Evolutionary conservation across 192 early-diverging fungal species (phyloP).

Genomic region (Linnemannia elongata): DNA sequence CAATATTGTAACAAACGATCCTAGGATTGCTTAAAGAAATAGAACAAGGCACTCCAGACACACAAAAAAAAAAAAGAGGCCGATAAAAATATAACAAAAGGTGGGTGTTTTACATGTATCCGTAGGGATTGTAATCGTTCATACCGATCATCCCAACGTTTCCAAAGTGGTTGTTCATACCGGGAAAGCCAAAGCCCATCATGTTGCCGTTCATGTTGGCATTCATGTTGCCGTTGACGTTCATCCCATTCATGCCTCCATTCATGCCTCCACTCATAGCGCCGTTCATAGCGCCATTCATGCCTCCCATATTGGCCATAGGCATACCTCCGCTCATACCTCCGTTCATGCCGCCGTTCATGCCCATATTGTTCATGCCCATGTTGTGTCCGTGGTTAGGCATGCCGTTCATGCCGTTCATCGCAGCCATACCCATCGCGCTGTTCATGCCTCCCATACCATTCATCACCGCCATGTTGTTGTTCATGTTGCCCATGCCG

Average conservation of each 20-base stretch:
- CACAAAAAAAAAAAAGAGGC: neutral
- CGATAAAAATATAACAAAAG: neutral
- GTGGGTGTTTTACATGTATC: constrained; percentile 58
- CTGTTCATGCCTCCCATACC: constrained; percentile 38
- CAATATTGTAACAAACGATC: constrained; percentile 35
- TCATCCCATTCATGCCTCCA: constrained; percentile 29
- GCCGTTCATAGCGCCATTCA: constrained; percentile 13
- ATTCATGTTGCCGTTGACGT: constrained; percentile 37
- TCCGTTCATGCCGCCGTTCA: constrained; percentile 33
- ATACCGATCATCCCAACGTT: constrained; percentile 65
- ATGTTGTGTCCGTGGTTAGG: constrained; percentile 20
- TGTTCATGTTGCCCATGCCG: constrained; percentile 48
- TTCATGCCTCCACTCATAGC: constrained; percentile 11
- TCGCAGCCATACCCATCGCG: constrained; percentile 26
- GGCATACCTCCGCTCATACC: constrained; percentile 11
- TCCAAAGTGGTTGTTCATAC: constrained; percentile 58
- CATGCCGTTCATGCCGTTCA: constrained; percentile 37
- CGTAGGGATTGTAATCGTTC: constrained; percentile 59
- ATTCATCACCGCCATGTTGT: constrained; percentile 38
- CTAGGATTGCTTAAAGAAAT: neutral
- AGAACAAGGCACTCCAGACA: neutral
- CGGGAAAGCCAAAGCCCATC: constrained; percentile 55
- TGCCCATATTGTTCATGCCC: constrained; percentile 22
- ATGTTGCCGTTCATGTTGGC: constrained; percentile 51
- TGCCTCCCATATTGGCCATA: neutral